A percentile compares a stretch with the other conserved stretches of the same genome.
These are phyloP conservation scores for Akanthomyces lecanii DNA, from an alignment of 2,329 filamentous ascomycete genomes.

Conservation along the genomic window DNA sequence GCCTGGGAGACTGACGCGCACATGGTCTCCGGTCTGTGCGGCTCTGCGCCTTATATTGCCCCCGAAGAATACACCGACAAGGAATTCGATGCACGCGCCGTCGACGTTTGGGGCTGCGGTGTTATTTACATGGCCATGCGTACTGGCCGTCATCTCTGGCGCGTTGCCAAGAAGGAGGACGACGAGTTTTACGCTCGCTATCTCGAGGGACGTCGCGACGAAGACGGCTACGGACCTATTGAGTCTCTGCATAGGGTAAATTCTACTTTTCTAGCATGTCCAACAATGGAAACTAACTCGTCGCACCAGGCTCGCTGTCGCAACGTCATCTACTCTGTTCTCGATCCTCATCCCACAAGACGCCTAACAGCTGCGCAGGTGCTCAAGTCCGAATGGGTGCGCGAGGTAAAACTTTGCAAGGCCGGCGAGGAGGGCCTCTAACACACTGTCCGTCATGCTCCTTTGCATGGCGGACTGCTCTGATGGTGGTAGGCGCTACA, in stretches of 20 bases:
- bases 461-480: constrained; percentile 27
- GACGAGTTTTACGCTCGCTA: constrained; percentile 97
- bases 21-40: constrained; percentile 96
- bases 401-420: constrained; percentile 95
- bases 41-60: constrained; percentile 94
- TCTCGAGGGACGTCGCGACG: constrained; percentile 84
- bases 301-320: constrained; percentile 77
- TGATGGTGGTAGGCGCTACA: constrained; percentile 18
- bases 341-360: constrained; percentile 88
- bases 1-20: constrained; percentile 98
- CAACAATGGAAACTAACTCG: not conserved
- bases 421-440: constrained; percentile 93
- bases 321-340: constrained; percentile 97
- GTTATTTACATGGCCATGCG: constrained; percentile 99
- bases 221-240: constrained; percentile 94
- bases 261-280: constrained; percentile 19
- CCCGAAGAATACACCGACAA: constrained; percentile 94
- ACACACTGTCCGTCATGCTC: constrained; percentile 28
- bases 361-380: constrained; percentile 95
- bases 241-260: constrained; percentile 91
- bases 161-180: constrained; percentile 92
- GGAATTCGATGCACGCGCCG: constrained; percentile 95
- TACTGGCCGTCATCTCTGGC: constrained; percentile 92
- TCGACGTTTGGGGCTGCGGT: constrained; percentile 96
- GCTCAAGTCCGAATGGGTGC: constrained; percentile 96